A percentile compares a stretch with the other conserved stretches of the same genome.
Evolutionary conservation across 2,329 filamentous ascomycete genomes (phyloP).

Genomic region (Teratosphaeria zuluensis): DNA sequence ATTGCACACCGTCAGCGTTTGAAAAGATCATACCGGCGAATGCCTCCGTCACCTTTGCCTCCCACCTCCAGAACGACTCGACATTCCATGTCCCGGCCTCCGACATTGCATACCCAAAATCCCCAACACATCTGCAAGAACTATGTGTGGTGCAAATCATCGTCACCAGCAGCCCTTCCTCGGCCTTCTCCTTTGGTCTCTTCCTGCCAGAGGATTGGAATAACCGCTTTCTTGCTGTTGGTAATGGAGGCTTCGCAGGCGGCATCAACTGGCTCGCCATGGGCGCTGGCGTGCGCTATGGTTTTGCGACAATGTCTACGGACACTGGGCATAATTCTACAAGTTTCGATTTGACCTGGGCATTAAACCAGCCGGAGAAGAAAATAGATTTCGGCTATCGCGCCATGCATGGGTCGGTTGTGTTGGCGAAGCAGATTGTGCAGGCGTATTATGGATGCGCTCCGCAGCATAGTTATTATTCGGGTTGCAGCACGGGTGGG

Average conservation of each 20-base stretch:
- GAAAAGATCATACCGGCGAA: constrained; percentile 25
- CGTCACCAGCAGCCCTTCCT: constrained; percentile 19
- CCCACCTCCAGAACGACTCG: constrained; percentile 23
- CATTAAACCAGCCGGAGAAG: constrained; percentile 27
- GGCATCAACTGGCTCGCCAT: constrained; percentile 42
- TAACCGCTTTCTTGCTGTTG: constrained; percentile 28
- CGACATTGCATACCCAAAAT: constrained; percentile 32
- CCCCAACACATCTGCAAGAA: constrained; percentile 25
- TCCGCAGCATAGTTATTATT: constrained; percentile 43
- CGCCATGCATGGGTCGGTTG: constrained; percentile 41
- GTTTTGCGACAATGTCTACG: constrained; percentile 36
- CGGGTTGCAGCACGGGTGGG: constrained; percentile 52
- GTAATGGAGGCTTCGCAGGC: constrained; percentile 39
- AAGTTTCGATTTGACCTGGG: constrained; percentile 28
- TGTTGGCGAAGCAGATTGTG: constrained; percentile 39
- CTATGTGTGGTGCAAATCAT: constrained; percentile 24
- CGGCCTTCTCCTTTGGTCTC: constrained; percentile 23
- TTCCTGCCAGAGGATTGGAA: constrained; percentile 26
- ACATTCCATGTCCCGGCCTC: constrained; percentile 30
- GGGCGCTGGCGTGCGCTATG: constrained; percentile 31
- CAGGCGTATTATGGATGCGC: constrained; percentile 39
- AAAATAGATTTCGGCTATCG: constrained; percentile 32
- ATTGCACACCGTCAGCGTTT: constrained; percentile 27
- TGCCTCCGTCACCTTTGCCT: constrained; percentile 29
- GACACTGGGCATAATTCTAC: constrained; percentile 37